phyloP scores from a whole-genome alignment of 805 yeast species.

The Starmerella asiatica region DNA sequence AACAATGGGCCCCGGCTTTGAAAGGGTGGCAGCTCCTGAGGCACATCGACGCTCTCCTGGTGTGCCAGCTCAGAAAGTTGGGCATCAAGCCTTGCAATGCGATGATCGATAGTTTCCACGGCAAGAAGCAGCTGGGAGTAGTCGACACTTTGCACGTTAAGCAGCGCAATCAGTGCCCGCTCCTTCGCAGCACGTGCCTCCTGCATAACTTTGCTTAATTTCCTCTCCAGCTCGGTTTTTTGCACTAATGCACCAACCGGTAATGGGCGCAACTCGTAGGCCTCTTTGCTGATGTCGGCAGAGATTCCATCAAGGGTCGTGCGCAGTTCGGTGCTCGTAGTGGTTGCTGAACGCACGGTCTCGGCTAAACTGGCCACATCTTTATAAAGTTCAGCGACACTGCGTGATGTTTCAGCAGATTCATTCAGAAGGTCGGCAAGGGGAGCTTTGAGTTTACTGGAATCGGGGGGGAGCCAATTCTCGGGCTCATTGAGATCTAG shows the following conservation, averaged over 20 bases:
- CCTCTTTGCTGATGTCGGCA: not conserved
- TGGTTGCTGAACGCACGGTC: not conserved
- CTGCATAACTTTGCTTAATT: not conserved
- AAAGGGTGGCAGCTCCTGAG: not conserved
- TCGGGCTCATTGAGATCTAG: not conserved
- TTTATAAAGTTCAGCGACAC: not conserved
- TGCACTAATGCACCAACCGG: conserved; percentile 1
- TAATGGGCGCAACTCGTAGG: conserved; percentile 9
- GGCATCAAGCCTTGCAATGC: not conserved
- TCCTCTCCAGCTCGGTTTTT: not conserved
- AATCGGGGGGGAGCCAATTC: not conserved
- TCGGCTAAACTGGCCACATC: not conserved
- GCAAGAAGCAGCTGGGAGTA: not conserved
- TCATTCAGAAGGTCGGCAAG: not conserved
- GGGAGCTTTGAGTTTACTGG: not conserved
- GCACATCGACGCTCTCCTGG: not conserved
- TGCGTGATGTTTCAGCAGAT: not conserved
- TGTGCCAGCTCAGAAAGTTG: not conserved
- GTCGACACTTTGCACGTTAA: not conserved
- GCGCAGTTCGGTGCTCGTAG: not conserved
- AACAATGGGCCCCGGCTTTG: too few relatives aligned
- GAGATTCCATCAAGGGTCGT: not conserved
- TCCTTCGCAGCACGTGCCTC: not conserved
- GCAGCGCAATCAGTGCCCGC: not conserved
- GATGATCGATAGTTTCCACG: not conserved